Base-by-base conservation (phyloP, 805 yeast species). In the Diddensiella caesifluorescens region DNA sequence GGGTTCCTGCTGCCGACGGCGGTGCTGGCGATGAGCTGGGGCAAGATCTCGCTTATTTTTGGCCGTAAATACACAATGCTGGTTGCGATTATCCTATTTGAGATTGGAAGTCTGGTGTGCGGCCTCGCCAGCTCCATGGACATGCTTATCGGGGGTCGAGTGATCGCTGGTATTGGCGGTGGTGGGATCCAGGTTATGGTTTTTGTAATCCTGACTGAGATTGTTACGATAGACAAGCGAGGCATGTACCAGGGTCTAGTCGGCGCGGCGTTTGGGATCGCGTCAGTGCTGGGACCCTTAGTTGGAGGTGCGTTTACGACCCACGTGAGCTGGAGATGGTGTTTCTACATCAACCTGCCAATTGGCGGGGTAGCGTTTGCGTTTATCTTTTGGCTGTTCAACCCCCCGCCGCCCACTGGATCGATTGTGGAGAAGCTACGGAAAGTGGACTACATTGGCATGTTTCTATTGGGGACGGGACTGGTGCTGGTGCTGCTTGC, bases 101-200 rank as follows among this genome's bases (percentile, higher is more conserved):
- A 63, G 15, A 22, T 64, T 4, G 75, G 74, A 4, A 65, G 70
- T 42, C 50, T 69, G 3, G 39, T 70, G 9, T 68, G 71, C 40
- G 87, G 79, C 1, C 47, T 53, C 15, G 47, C 50, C 25, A 54
- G 41, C 33, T 39, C 44, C 13, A 77, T 83, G 77, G 61, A 69
- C 45, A 71, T 74, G 73, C 64, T 83, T 31, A 80, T 83, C 46
- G 83, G 75, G 2, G 89, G 88, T 1, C 69, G 95, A 53, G 80
- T 84, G 45, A 67, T 87, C 35, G 81, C 94, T 26, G 96, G 96
- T 21, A 71, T 83, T 44, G 95, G 95, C 12, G 95, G 94, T 16
- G 92, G 95, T 12, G 95, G 95, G 1, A 74, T 87, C 53, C 80
- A 79, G 35, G 73, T 87, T 0, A 66, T 85, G 53, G 76, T 85